Conservation (phyloP, 75 land plant species). For the Selaginella tamariscina region DNA sequence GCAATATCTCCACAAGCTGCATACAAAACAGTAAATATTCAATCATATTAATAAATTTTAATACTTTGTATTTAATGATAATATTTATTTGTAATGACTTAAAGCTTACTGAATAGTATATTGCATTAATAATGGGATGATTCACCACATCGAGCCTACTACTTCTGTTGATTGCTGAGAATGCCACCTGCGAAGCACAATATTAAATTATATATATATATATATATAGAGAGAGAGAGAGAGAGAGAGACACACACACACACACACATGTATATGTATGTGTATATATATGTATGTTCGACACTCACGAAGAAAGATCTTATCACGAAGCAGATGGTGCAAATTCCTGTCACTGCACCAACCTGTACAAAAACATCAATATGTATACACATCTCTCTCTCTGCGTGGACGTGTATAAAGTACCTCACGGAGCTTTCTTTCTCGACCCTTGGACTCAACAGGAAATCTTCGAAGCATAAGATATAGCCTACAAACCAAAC, state of each 20-base stretch:
- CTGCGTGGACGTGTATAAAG: neutral
- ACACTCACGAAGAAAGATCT: slow-evolving; percentile 4
- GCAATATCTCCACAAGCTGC: slow-evolving; percentile 5
- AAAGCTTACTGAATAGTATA: neutral
- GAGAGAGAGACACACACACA: too few species aligned
- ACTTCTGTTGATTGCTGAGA: neutral
- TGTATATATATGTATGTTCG: too few species aligned
- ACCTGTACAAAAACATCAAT: neutral
- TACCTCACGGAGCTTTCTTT: slow-evolving; percentile 55
- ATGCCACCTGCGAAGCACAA: neutral
- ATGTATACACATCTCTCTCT: too few species aligned
- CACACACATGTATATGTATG: too few species aligned
- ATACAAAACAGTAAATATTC: neutral
- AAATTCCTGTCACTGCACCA: slow-evolving; percentile 1
- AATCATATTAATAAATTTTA: neutral
- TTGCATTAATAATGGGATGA: slow-evolving; percentile 7
- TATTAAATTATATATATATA: neutral
- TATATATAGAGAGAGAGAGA: too few species aligned
- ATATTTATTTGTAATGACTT: too few species aligned
- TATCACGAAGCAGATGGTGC: slow-evolving; percentile 3
- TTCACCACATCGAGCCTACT: neutral
- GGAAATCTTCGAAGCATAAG: slow-evolving; percentile 45
- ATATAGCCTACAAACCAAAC: slow-evolving; percentile 33
- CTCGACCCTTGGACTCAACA: slow-evolving; percentile 46
- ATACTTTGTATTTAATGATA: neutral